Evolutionary conservation across 1,284 basidiomycete genomes (phyloP), one percentile per base, ranked within the genome.

Genomic region (Leccinum proximum): DNA sequence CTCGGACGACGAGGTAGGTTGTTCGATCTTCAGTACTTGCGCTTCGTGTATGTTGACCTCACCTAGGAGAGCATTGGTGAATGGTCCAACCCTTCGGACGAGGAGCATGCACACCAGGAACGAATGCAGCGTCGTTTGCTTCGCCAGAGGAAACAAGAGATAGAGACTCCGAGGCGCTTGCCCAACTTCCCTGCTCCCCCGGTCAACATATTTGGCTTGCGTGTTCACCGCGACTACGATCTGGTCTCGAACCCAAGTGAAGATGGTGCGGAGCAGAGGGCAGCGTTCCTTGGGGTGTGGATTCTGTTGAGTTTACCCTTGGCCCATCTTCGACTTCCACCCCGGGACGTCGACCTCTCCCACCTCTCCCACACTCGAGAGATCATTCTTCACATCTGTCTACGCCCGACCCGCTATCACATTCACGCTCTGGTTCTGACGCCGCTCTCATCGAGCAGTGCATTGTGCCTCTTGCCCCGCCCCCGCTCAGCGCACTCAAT

Each of bases 71-170:
- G 89, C 69, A 88, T 92, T 61, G 91, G 90, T 37, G 91, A 93
- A 78, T 93, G 85, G 84, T 93, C 91, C n/a, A 93, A 93, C 71
- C 91, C 91, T 18, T 93, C 91, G 13, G 91, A 93, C 70, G 91
- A 93, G 75, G 91, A 93, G 72, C 82, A 87, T 42, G 91, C 88
- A 3, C 84, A 91, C 35, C 86, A 87, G 67, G 77, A 83, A 40
- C 84, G 90, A 53, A 76, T 84, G 35, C 83, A 88, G 54, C 84
- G 87, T 53, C 85, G 88, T 60, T 74, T 84, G 65, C 78, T 84
- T 65, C 83, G 84, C 13, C 82, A 81, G 58, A 77, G 78, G 64
- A 77, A 79, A 40, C 77, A 76, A 40, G 79, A 83, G 63, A 73
- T 80, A 11, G 80, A 84, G 65, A 81, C 83, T 61, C 85, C 87